A percentile compares a stretch with the other conserved stretches of the same genome.
Conservation (phyloP, 1,284 basidiomycete genomes). For the Tilletia walkeri region DNA sequence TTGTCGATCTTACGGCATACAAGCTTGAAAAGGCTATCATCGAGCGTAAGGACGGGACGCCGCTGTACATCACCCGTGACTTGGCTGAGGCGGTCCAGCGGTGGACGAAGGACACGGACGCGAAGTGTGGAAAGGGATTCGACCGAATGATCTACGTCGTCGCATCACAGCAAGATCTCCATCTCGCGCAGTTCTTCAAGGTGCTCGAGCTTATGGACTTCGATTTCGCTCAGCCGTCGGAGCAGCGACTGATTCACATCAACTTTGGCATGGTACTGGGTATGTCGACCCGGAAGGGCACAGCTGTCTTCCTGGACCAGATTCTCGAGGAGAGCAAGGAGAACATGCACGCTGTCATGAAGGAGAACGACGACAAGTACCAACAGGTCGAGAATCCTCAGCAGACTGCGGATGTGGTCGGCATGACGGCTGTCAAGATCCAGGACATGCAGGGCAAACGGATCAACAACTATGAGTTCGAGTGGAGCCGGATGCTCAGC, state of each 20-base stretch:
- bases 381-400: conserved; percentile 84
- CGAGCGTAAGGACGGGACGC: conserved; percentile 92
- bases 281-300: conserved; percentile 97
- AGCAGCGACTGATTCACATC: conserved; percentile 72
- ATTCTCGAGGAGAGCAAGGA: conserved; percentile 86
- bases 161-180: conserved; percentile 89
- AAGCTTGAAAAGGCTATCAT: conserved; percentile 81
- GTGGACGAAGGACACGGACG: conserved; percentile 74
- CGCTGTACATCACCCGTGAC: conserved; percentile 97
- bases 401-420: conserved; percentile 76
- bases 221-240: conserved; percentile 67
- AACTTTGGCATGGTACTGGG: conserved; percentile 90
- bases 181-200: conserved; percentile 92
- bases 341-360: conserved; percentile 97
- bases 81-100: conserved; percentile 91
- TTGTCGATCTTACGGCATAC: conserved; percentile 50
- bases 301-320: conserved; percentile 90
- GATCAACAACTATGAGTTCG: conserved; percentile 94
- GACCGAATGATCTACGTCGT: conserved; percentile 99
- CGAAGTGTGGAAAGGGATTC: conserved; percentile 60
- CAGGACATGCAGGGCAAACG: conserved; percentile 97
- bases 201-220: conserved; percentile 86
- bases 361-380: conserved; percentile 90
- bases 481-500: conserved; percentile 90
- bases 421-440: conserved; percentile 95